A percentile compares a stretch with the other conserved stretches of the same genome.
Conservation (phyloP, 1,284 basidiomycete genomes). For the Ceratobasidium sp. region DNA sequence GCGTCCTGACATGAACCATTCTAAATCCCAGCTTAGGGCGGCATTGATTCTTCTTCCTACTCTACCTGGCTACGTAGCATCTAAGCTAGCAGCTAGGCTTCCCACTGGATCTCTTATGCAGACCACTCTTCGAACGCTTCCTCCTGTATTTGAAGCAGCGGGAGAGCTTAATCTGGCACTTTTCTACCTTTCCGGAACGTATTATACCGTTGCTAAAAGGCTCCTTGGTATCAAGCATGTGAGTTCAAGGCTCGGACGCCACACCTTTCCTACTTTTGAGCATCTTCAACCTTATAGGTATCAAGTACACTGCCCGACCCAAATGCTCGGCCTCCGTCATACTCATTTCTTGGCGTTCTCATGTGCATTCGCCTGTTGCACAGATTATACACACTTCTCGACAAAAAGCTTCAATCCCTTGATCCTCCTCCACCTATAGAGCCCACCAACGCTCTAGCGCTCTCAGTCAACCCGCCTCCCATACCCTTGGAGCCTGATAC, state of each 20-base stretch:
- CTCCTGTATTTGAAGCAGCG: conserved; percentile 62
- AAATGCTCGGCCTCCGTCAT: conserved; percentile 79
- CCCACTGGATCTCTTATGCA: neutral
- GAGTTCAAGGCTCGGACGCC: conserved; percentile 50
- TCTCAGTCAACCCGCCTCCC: conserved; percentile 29
- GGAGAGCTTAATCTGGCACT: conserved; percentile 81
- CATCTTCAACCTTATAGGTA: conserved; percentile 60
- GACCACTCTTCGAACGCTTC: conserved; percentile 58
- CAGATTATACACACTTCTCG: conserved; percentile 57
- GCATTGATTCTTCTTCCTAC: conserved; percentile 73
- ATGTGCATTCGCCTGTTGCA: conserved; percentile 75
- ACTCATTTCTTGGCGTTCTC: conserved; percentile 83
- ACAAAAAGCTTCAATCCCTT: conserved; percentile 25
- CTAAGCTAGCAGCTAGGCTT: conserved; percentile 60
- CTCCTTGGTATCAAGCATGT: conserved; percentile 81
- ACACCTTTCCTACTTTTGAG: neutral
- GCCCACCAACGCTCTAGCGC: conserved; percentile 25
- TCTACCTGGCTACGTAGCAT: conserved; percentile 68
- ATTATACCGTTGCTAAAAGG: conserved; percentile 79
- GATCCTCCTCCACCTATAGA: conserved; percentile 20
- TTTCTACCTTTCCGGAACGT: conserved; percentile 83
- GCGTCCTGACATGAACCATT: neutral
- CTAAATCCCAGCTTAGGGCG: conserved; percentile 55
- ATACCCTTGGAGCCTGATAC: conserved; percentile 25
- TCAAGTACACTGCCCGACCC: conserved; percentile 77